These are phyloP conservation scores for Neonectria sp. DNA, from an alignment of 2,329 filamentous ascomycete genomes.

Conservation along the genomic window DNA sequence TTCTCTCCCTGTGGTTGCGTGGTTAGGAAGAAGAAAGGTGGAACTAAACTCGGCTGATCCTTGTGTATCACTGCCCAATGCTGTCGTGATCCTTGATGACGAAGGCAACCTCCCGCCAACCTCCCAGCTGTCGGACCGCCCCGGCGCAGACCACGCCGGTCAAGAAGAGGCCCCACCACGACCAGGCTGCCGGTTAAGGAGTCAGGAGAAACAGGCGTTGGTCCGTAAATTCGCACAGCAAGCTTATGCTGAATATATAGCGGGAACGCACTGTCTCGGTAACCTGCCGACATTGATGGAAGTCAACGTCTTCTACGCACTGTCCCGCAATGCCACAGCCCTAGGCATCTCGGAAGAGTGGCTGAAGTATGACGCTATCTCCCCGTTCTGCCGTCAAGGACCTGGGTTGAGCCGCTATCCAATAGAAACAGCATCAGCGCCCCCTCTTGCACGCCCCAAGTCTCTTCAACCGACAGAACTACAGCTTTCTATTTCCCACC, in stretches of 20 bases:
- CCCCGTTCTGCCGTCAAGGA: conserved; percentile 17
- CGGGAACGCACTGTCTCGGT: conserved; percentile 9
- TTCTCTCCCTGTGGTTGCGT: background rate
- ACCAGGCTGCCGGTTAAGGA: background rate
- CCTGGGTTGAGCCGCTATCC: conserved; percentile 9
- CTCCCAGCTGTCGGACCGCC: background rate
- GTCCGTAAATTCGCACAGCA: conserved; percentile 12
- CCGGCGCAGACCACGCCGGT: background rate
- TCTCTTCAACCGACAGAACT: conserved; percentile 17
- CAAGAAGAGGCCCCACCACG: background rate
- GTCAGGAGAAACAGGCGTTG: background rate
- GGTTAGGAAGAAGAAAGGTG: conserved; percentile 7
- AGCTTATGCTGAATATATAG: conserved; percentile 20
- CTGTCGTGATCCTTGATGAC: background rate
- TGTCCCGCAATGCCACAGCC: conserved; percentile 8
- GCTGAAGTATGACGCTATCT: conserved; percentile 15
- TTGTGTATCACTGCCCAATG: background rate
- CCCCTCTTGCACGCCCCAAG: background rate
- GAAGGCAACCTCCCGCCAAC: background rate
- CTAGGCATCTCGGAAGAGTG: conserved; percentile 19
- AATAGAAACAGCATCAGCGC: background rate
- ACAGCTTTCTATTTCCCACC: conserved; percentile 18
- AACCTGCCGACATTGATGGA: conserved; percentile 16
- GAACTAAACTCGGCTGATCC: background rate
- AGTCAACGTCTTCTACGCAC: conserved; percentile 19